Conservation (phyloP, 2,329 filamentous ascomycete genomes). For the Aspergillus hiratsukae region DNA sequence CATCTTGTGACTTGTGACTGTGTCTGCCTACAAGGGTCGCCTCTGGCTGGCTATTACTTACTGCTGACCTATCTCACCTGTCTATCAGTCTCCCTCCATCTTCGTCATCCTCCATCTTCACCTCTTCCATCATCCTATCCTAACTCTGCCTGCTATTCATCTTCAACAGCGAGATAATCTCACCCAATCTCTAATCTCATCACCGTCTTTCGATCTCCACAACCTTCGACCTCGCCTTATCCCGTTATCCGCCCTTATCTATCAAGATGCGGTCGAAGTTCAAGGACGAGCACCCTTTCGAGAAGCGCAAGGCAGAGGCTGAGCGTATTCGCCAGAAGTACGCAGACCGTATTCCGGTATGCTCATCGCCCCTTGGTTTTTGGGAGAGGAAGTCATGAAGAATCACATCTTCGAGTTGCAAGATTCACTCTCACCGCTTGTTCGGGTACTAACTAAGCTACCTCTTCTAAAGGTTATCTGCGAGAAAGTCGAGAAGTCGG, state of each 20-base stretch:
- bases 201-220: slow-evolving; percentile 17
- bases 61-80: slow-evolving; percentile 25
- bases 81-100: slow-evolving; percentile 21
- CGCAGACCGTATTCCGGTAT: slow-evolving; percentile 92
- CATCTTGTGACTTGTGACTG: slow-evolving; percentile 10
- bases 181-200: slow-evolving; percentile 10
- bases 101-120: slow-evolving; percentile 21
- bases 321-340: slow-evolving; percentile 99
- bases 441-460: slow-evolving; percentile 25
- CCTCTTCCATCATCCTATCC: slow-evolving; percentile 9
- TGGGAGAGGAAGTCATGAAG: not conserved
- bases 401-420: not conserved
- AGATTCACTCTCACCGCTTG: slow-evolving; percentile 25
- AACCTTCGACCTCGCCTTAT: slow-evolving; percentile 2
- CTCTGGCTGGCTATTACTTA: slow-evolving; percentile 1
- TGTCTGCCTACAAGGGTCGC: not conserved
- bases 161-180: slow-evolving; percentile 2
- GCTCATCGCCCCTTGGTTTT: slow-evolving; percentile 30
- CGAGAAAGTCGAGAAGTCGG: slow-evolving; percentile 98
- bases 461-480: slow-evolving; percentile 74
- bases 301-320: slow-evolving; percentile 99
- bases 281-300: slow-evolving; percentile 99
- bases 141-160: slow-evolving; percentile 6
- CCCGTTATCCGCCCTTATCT: slow-evolving; percentile 1
- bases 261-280: slow-evolving; percentile 95